Conservation (phyloP, 1,139 yeast genomes). For the Hyphopichia fennica region DNA sequence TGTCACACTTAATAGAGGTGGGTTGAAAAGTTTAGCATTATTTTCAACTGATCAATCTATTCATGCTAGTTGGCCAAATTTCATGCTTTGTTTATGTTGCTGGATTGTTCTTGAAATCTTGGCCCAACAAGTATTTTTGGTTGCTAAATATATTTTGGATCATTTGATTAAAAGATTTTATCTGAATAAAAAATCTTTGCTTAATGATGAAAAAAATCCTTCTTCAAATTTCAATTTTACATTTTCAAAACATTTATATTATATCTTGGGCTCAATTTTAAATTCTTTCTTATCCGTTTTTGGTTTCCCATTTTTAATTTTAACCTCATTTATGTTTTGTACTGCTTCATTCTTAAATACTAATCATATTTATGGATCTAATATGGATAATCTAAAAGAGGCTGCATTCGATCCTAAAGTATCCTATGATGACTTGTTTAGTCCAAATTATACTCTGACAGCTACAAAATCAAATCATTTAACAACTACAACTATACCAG, state of each 20-base stretch:
- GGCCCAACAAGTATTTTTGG: conserved; percentile 22
- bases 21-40: conserved; percentile 30
- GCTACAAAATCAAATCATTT: neutral
- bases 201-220: conserved; percentile 7
- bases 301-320: conserved; percentile 47
- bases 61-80: conserved; percentile 42
- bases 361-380: conserved; percentile 14
- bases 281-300: conserved; percentile 35
- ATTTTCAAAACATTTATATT: conserved; percentile 22
- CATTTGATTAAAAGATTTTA: conserved; percentile 11
- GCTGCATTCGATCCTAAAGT: conserved; percentile 28
- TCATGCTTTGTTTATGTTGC: conserved; percentile 33
- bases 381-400: conserved; percentile 13
- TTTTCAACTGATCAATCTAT: conserved; percentile 26
- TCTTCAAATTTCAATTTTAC: conserved; percentile 10
- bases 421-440: conserved; percentile 26
- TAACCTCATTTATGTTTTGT: conserved; percentile 40
- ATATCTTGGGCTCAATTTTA: conserved; percentile 33
- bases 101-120: conserved; percentile 27
- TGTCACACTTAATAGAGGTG: conserved; percentile 31
- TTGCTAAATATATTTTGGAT: conserved; percentile 15
- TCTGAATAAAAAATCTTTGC: conserved; percentile 4
- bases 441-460: conserved; percentile 10
- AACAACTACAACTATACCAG: neutral
- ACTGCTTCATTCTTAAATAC: conserved; percentile 18